phyloP scores from a whole-genome alignment of 2,329 filamentous ascomycete species.

The Cercospora zeae-maydis region DNA sequence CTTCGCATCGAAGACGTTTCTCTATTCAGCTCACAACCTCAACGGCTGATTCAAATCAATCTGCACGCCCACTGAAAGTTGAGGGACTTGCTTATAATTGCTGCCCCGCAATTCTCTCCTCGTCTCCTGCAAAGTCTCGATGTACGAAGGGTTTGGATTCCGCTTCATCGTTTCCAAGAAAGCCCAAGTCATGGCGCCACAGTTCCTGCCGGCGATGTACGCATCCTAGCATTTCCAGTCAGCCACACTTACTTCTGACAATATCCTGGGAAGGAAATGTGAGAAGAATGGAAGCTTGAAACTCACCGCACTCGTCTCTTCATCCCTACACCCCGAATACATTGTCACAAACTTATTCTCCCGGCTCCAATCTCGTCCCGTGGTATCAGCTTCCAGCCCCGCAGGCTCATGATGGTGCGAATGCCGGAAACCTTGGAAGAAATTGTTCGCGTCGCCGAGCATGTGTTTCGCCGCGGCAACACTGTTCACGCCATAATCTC shows the following conservation, averaged over 20 bases:
- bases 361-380: slow-evolving; percentile 40
- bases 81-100: slow-evolving; percentile 44
- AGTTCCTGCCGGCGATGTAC: slow-evolving; percentile 43
- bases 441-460: slow-evolving; percentile 52
- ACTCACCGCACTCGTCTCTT: slow-evolving; percentile 41
- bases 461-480: slow-evolving; percentile 45
- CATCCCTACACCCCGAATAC: slow-evolving; percentile 51
- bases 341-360: slow-evolving; percentile 50
- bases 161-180: slow-evolving; percentile 47
- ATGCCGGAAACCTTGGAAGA: slow-evolving; percentile 53
- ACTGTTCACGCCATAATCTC: slow-evolving; percentile 36
- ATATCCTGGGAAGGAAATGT: not conserved
- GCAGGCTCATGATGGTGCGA: slow-evolving; percentile 24
- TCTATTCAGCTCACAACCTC: not conserved
- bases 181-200: slow-evolving; percentile 49
- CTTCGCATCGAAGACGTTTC: no score
- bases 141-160: slow-evolving; percentile 33
- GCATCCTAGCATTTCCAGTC: slow-evolving; percentile 30
- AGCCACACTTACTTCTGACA: not conserved
- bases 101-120: slow-evolving; percentile 39
- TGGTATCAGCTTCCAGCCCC: slow-evolving; percentile 35
- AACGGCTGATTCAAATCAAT: slow-evolving; percentile 40
- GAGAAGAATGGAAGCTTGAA: slow-evolving; percentile 36
- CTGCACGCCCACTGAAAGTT: slow-evolving; percentile 43
- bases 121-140: slow-evolving; percentile 42